Evolutionary conservation across 106 monocot genomes (phyloP).

Genomic region (Dioscorea zingiberensis): DNA sequence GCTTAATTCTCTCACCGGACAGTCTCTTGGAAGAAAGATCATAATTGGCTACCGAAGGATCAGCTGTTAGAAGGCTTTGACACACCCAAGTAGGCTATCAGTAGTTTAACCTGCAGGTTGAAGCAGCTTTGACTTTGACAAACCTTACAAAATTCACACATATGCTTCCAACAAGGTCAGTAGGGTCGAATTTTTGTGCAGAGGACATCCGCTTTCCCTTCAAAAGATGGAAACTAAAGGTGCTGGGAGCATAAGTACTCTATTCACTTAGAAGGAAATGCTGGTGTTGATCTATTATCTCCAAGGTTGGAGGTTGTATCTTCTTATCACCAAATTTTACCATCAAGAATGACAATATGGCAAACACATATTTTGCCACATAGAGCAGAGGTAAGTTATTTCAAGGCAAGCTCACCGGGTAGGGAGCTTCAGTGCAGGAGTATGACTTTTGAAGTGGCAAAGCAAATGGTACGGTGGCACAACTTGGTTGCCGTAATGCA

Average conservation of each 20-base stretch:
- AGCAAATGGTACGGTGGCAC: not conserved
- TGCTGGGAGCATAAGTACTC: constrained; percentile 2
- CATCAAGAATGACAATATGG: not conserved
- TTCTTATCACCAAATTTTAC: not conserved
- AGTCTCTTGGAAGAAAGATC: too few relatives aligned
- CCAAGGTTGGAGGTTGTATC: not conserved
- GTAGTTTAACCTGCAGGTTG: not conserved
- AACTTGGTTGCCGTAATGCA: not conserved
- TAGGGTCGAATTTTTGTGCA: not conserved
- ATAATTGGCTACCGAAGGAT: too few relatives aligned
- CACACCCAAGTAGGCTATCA: not conserved
- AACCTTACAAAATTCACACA: not conserved
- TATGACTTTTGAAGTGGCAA: not conserved
- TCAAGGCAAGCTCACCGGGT: not conserved
- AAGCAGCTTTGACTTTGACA: not conserved
- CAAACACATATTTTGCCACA: too few relatives aligned
- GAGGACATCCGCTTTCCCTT: constrained; percentile 4
- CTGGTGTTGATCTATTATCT: not conserved
- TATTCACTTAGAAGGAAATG: not conserved
- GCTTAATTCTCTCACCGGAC: too few relatives aligned
- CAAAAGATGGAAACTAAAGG: constrained; percentile 2
- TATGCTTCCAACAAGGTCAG: not conserved
- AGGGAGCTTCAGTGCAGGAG: not conserved
- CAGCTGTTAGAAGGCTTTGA: too few relatives aligned
- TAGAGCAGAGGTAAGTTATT: too few relatives aligned